phyloP scores from a whole-genome alignment of 2,329 filamentous ascomycete genomes.

The Aspergillus ibericus region DNA sequence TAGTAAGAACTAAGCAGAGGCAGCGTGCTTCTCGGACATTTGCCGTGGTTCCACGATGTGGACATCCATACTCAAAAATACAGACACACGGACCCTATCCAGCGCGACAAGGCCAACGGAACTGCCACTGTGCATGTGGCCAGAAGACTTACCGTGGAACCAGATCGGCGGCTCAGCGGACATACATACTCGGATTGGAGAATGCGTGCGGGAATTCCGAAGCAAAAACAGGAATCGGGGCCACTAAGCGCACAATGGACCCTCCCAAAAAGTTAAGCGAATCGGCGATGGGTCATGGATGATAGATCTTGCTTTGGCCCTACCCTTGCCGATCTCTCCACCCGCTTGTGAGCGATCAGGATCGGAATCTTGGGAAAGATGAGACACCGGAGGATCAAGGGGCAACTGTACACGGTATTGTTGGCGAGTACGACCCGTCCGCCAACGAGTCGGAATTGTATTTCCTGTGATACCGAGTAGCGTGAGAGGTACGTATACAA shows the following conservation, averaged over 20 bases:
- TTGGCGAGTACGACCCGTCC: not conserved
- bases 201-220: not conserved
- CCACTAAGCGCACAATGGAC: not conserved
- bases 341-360: not conserved
- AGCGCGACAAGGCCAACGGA: not conserved
- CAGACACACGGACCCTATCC: not conserved
- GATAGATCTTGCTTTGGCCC: constrained; percentile 10
- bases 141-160: not conserved
- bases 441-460: not conserved
- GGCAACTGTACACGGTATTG: not conserved
- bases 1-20: not conserved
- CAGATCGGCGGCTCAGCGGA: not conserved
- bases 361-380: not conserved
- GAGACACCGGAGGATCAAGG: not conserved
- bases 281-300: not conserved
- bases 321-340: constrained; percentile 14
- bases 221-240: not conserved
- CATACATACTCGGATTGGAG: not conserved
- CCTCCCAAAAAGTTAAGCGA: not conserved
- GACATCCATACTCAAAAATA: not conserved
- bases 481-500: not conserved
- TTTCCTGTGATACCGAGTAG: not conserved
- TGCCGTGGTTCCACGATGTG: not conserved
- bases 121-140: not conserved
- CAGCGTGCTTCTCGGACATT: not conserved